Base-by-base conservation (phyloP, 257 asterid genomes). In the Solanum paucissectum region DNA sequence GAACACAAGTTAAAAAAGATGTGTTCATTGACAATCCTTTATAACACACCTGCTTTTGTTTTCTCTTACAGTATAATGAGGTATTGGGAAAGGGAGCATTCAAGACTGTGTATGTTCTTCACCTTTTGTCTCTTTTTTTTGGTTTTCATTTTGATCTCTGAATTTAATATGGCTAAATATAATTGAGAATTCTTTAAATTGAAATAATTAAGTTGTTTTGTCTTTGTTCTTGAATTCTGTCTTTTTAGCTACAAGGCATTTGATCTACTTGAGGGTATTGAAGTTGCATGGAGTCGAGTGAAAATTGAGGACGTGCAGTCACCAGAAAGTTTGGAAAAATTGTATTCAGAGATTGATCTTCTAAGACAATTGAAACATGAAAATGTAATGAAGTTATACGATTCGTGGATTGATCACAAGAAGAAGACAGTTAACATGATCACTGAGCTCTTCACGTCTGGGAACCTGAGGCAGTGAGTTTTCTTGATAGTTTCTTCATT, bases 261-360 rank as follows among this genome's bases (percentile, higher is more conserved):
- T 91, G 98, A 95, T 81, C 93, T 91, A 89, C 86, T 91, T 68
- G 94, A 95, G 58, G 98, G 98, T 40, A 94, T 93, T 86, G 98
- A 95, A 92, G 95, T 95, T 64, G 98, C 98, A 82, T 95, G 98
- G 98, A 95, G 89, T 90, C 92, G 93, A 72, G 95, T 95, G 49
- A 92, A 92, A 83, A 92, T 94, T 12, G 92, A 91, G 13, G 94
- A 93, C 75, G 91, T 94, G 90, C 94, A 86, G 89, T 88, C 98
- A 23, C 94, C 94, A 12, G 94, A 94, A 89, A 94, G 93, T 93
- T 87, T 95, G 91, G 97, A 91, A 86, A 94, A 93, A 49, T 86
- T 95, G 84, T 93, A 93, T 85, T 93, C 98, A 11, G 99, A 96
- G 89, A 96, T 96, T 88, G 94, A 94, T 91, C 94, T 94, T 83